Evolutionary conservation across 345 rosid species (phyloP), one percentile per base, ranked within the genome.

Genomic region (Balakata baccata): DNA sequence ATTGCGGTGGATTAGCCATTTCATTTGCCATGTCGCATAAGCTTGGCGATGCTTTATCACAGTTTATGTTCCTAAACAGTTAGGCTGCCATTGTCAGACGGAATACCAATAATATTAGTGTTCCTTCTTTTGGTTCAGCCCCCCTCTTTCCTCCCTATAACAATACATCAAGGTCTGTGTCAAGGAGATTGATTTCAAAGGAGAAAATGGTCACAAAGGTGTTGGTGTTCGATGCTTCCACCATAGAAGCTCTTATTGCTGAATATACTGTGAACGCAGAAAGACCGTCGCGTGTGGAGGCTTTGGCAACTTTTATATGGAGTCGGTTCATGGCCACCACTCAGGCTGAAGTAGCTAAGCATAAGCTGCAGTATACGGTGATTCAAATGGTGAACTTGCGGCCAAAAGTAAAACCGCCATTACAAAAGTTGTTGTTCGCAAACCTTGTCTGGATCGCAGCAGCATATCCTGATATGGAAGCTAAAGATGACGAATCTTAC

Each of bases 61-160:
- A 3, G 18, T 10, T 14, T 51, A 11, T 11, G 14, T 52, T 52
- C 11, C 5, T 13, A 14, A 52, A 14, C 0, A 14, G 56, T 52
- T 52, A n/a, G 56, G 3, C 56, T n/a, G 56, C n/a, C n/a, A 52
- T 52, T 52, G 56, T 11, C 18, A 66, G 76, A 3, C 2, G 56
- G 18, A 52, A 52, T 7, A 14, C 56, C 3, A 3, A 29, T 5
- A 8, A 6, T 29, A 29, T 29, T 11, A 64, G 0, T 14, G 43
- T 58, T 17, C 87, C 87, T 14, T 58, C 69, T 3, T 84, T 89
- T 50, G 69, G 75, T 41, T 79, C 84, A 1, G 78, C 88, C 6
- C 49, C 67, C 3, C 61, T 86, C 60, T 83, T 89, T 65, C 92
- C 89, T 7, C 87, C 88, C 0, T 29, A 29, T 29, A 29, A 29